Base-by-base conservation (phyloP, 2,329 filamentous ascomycete species). In the Fusarium nodosum region DNA sequence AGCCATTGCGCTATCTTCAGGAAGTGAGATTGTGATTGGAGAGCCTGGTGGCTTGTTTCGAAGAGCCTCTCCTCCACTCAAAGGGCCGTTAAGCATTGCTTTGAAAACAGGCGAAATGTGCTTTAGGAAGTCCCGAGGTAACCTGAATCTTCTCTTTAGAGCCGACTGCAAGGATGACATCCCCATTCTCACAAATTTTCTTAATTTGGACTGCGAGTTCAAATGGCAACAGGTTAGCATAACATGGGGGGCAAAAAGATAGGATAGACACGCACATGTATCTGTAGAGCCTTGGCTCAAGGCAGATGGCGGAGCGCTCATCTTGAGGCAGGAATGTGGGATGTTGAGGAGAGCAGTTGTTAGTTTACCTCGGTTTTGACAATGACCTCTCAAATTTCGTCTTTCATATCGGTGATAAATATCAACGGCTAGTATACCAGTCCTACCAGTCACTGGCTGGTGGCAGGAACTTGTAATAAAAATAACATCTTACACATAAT, bases 51-150 rank as follows among this genome's bases (percentile, higher is more conserved):
- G 2, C 5, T 7, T 18, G 9, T 54, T 59, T 12, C n/a, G 39
- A 13, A 54, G n/a, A 22, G n/a, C 15, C 16, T 45, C n/a, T 2
- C 31, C 56, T 42, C 46, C 48, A 1, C 4, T 9, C 47, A 31
- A 45, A 0, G 18, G 11, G 3, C 33, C 26, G 7, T 34, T 3
- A 1, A 62, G 18, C 55, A 60, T 60, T 30, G 18, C 33, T 12
- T 33, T 12, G 8, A 63, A 63, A 8, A 63, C 47, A 13, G 47
- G 56, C 3, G 60, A 55, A 10, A 46, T 10, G 5, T 34, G 26
- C 28, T 41, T 9, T 2, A 63, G 48, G 13, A 63, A 60, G 15
- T 30, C 34, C 34, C 10, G 31, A 41, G 13, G 42, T 4, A 10
- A 63, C 56, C n/a, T 33, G 47, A 3, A 63, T 60, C 7, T 24